Evolutionary conservation across 129 eudicot genomes (phyloP).

Genomic region (Smallanthus sonchifolius): DNA sequence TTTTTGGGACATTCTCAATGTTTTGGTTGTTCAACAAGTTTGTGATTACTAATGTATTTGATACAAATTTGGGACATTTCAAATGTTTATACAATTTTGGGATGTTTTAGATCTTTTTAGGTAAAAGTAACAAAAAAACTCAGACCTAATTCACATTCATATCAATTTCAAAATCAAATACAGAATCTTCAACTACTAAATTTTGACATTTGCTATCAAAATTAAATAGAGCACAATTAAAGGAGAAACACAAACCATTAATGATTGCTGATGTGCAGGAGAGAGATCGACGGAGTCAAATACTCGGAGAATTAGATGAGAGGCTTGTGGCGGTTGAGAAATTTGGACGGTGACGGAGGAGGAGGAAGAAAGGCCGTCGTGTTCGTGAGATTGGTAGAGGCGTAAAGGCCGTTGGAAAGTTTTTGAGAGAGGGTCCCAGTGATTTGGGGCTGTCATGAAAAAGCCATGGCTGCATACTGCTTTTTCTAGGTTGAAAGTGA

Average conservation of each 20-base stretch:
- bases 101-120: too few species aligned
- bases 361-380: conserved; percentile 4
- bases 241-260: conserved; percentile 32
- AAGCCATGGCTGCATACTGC: conserved; percentile 91
- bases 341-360: conserved; percentile 46
- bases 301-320: conserved; percentile 48
- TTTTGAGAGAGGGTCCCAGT: conserved; percentile 63
- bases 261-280: conserved; percentile 29
- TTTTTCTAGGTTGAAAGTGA: conserved; percentile 46
- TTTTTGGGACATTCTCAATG: too few species aligned
- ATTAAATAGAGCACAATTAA: background rate
- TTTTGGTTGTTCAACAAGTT: too few species aligned
- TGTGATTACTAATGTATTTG: too few species aligned
- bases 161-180: background rate
- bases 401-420: conserved; percentile 73
- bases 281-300: conserved; percentile 42
- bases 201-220: background rate
- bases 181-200: background rate
- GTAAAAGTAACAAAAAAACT: too few species aligned
- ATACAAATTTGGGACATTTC: too few species aligned
- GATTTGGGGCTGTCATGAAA: conserved; percentile 90
- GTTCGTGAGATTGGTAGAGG: conserved; percentile 15
- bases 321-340: conserved; percentile 48
- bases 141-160: background rate
- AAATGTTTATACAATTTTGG: too few species aligned